Percentiles rank a stretch among this genome's conserved stretches.
Evolutionary conservation across 805 yeast genomes (phyloP).

Genomic region (Nakazawaea ishiwadae): DNA sequence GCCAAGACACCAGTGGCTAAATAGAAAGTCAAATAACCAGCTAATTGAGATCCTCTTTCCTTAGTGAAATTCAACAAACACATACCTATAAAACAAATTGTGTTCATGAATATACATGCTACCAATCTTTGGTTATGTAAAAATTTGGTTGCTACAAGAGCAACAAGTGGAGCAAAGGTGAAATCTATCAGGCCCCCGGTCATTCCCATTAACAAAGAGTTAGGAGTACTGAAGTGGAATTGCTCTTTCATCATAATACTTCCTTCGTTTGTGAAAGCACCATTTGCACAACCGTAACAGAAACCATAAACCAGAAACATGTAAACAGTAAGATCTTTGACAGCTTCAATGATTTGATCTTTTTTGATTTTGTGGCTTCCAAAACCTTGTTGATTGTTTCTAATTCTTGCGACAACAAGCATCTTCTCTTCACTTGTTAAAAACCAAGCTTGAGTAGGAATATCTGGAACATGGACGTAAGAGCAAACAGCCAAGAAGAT

Average conservation of each 20-base stretch:
- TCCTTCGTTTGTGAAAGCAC: conserved; percentile 46
- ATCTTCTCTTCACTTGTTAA: conserved; percentile 36
- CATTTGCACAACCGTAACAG: conserved; percentile 46
- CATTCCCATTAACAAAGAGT: conserved; percentile 29
- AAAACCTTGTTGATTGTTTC: conserved; percentile 39
- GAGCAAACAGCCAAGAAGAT: conserved; percentile 43
- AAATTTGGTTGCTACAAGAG: conserved; percentile 15
- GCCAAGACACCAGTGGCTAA: conserved; percentile 21
- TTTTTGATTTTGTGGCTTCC: conserved; percentile 34
- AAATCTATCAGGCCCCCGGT: conserved; percentile 31
- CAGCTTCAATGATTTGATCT: conserved; percentile 33
- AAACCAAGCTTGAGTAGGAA: conserved; percentile 45
- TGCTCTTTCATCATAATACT: conserved; percentile 35
- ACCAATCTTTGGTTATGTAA: conserved; percentile 21
- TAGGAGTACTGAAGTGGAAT: conserved; percentile 23
- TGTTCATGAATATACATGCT: conserved; percentile 18
- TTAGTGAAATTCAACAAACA: conserved; percentile 28
- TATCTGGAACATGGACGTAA: conserved; percentile 48
- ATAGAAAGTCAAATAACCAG: conserved; percentile 20
- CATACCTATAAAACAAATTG: conserved; percentile 22
- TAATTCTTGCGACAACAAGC: conserved; percentile 47
- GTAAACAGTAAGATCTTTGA: conserved; percentile 44
- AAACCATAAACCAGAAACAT: conserved; percentile 37
- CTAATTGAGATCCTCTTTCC: conserved; percentile 19
- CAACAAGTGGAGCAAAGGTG: conserved; percentile 27